Evolutionary conservation across 108 stramenopile species (phyloP).

Genomic region (Parietichytrium sp.): DNA sequence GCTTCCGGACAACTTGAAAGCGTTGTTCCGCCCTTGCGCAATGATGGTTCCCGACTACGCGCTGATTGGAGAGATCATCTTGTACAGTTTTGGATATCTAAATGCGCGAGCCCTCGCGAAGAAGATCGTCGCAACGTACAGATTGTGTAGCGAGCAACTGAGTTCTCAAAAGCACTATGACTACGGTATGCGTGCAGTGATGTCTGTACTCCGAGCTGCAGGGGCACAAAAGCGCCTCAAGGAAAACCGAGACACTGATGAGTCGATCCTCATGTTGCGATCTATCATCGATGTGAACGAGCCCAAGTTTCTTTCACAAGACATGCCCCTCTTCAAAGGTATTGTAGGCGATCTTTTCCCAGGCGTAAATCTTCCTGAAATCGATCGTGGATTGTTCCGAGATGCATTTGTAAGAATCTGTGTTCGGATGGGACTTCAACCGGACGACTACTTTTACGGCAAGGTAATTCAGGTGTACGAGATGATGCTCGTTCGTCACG

Average conservation of each 20-base stretch:
- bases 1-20: conserved; percentile 64
- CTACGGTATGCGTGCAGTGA: conserved; percentile 72
- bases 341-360: conserved; percentile 68
- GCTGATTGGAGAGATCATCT: conserved; percentile 70
- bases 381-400: conserved; percentile 58
- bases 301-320: conserved; percentile 68
- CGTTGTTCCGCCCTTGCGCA: conserved; percentile 68
- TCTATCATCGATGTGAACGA: conserved; percentile 73
- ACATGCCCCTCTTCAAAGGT: conserved; percentile 71
- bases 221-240: conserved; percentile 67
- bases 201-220: conserved; percentile 69
- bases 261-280: conserved; percentile 62
- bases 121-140: conserved; percentile 72
- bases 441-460: conserved; percentile 62
- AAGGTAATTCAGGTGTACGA: conserved; percentile 72
- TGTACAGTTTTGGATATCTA: conserved; percentile 69
- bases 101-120: conserved; percentile 60
- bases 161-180: conserved; percentile 70
- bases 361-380: conserved; percentile 58
- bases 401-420: conserved; percentile 58
- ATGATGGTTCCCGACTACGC: conserved; percentile 77
- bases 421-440: conserved; percentile 52
- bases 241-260: conserved; percentile 56
- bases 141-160: conserved; percentile 72
- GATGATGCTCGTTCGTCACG: conserved; percentile 76